A percentile compares a stretch with the other conserved stretches of the same genome.
phyloP scores from a whole-genome alignment of 495 filamentous ascomycete genomes.

The Aspergillus sparsus region DNA sequence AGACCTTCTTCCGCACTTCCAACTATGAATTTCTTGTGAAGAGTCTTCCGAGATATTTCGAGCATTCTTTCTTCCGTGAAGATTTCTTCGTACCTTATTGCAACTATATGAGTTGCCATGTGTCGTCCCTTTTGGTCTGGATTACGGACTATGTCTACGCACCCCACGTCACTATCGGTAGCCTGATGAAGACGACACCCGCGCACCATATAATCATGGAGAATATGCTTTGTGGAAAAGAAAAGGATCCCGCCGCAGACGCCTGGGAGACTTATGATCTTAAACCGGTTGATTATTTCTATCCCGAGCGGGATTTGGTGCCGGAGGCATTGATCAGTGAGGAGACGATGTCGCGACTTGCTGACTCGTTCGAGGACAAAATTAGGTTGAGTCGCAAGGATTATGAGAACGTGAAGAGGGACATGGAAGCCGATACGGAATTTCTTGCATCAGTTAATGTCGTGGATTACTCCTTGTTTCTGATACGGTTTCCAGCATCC shows the following conservation, averaged over 20 bases:
- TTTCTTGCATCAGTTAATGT: slow-evolving; percentile 60
- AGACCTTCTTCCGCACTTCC: slow-evolving; percentile 67
- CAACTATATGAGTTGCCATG: slow-evolving; percentile 58
- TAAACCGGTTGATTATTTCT: slow-evolving; percentile 71
- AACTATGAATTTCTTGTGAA: slow-evolving; percentile 66
- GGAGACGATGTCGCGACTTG: slow-evolving; percentile 57
- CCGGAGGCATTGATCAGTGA: slow-evolving; percentile 59
- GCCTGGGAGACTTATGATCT: slow-evolving; percentile 71
- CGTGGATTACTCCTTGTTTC: slow-evolving; percentile 70
- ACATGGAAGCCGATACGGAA: slow-evolving; percentile 58
- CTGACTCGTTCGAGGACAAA: slow-evolving; percentile 66
- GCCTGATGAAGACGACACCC: slow-evolving; percentile 54
- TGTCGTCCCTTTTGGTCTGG: slow-evolving; percentile 60
- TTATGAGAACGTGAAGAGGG: slow-evolving; percentile 50
- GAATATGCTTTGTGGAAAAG: slow-evolving; percentile 61
- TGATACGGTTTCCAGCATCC: slow-evolving; percentile 57
- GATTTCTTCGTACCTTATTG: slow-evolving; percentile 62
- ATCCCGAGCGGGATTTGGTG: slow-evolving; percentile 66
- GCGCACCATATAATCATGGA: slow-evolving; percentile 74
- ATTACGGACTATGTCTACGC: slow-evolving; percentile 67
- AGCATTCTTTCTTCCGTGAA: slow-evolving; percentile 66
- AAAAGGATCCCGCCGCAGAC: slow-evolving; percentile 38
- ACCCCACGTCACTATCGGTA: slow-evolving; percentile 54
- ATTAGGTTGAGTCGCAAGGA: slow-evolving; percentile 52
- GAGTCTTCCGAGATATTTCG: slow-evolving; percentile 64